Evolutionary conservation across 306 rosid genomes (phyloP), one percentile per base, ranked within the genome.

Genomic region (Canavalia gladiata): DNA sequence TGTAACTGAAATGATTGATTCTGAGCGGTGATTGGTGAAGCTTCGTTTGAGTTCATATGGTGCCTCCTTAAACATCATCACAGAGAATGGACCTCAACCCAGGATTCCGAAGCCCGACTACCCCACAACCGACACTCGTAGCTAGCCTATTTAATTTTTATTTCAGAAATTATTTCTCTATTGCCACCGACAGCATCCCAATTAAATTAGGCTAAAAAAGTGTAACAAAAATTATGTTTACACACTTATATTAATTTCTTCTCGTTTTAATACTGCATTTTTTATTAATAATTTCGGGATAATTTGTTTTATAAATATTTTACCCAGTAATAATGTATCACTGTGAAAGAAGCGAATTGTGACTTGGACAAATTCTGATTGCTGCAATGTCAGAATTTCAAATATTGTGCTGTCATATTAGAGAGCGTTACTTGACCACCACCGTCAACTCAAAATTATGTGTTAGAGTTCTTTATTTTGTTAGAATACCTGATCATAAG

Each of bases 101-200:
- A 8, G 79, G 87, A 85, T 82, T 87, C 80, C 51, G 74, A 68
- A 41, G 67, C 86, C 88, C 85, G 92, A 92, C 93, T 88, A 85
- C 67, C 79, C 84, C 88, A 86, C 93, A 87, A 77, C 46, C 54
- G 2, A 31, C 78, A 75, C 84, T 80, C 84, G 4, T 78, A 11
- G 10, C 74, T 83, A 18, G 25, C 25, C 25, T 18, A 68, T 81
- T 78, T 46, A 34, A 3, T 84, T 84, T 51, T 56, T n/a, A n/a
- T 11, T 25, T 62, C 60, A 64, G 1, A 43, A 68, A 35, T 12
- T 42, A 34, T 74, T 68, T 56, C 43, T 57, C 54, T 29, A 47
- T 43, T 56, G 37, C 87, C 97, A 90, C 99, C 89, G 85, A 83
- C 89, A 79, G 8, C 31, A 41, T 9, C 81, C 65, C 75, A 5